Percentiles rank a stretch among this genome's conserved stretches.
Evolutionary conservation across 2,329 filamentous ascomycete species (phyloP).

Genomic region (Botrytis aclada): DNA sequence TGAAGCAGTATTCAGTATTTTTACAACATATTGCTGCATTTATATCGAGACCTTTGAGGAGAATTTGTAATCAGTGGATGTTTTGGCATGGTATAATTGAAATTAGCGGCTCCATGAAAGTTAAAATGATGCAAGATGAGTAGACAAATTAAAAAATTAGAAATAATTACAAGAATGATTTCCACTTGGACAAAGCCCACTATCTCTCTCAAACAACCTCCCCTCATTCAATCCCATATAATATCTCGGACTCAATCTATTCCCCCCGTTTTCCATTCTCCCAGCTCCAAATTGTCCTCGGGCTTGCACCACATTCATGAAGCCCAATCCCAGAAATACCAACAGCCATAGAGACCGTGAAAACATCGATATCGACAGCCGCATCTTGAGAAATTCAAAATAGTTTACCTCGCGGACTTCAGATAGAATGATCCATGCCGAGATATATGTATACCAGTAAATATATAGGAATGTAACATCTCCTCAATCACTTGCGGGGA

Average conservation of each 20-base stretch:
- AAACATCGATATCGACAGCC: neutral
- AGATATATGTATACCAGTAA: neutral
- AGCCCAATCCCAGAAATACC: neutral
- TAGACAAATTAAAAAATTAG: neutral
- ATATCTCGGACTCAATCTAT: conserved; percentile 30
- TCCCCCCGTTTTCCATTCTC: neutral
- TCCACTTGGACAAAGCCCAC: conserved; percentile 25
- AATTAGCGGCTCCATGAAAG: neutral
- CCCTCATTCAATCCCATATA: conserved; percentile 25
- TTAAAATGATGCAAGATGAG: neutral
- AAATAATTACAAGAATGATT: conserved; percentile 32
- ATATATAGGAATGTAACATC: neutral
- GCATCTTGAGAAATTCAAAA: neutral
- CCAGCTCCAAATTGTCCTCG: conserved; percentile 9
- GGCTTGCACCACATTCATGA: neutral
- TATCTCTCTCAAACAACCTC: conserved; percentile 23
- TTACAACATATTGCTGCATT: conserved; percentile 42
- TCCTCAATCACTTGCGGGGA: neutral
- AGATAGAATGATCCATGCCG: neutral
- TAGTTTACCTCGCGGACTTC: neutral
- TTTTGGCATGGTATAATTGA: neutral
- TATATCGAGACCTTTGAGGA: conserved; percentile 43
- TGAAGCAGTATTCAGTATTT: conserved; percentile 47
- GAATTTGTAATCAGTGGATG: neutral
- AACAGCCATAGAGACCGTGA: neutral